Conservation (phyloP, 2,329 filamentous ascomycete species). For the Aspergillus hiratsukae region DNA sequence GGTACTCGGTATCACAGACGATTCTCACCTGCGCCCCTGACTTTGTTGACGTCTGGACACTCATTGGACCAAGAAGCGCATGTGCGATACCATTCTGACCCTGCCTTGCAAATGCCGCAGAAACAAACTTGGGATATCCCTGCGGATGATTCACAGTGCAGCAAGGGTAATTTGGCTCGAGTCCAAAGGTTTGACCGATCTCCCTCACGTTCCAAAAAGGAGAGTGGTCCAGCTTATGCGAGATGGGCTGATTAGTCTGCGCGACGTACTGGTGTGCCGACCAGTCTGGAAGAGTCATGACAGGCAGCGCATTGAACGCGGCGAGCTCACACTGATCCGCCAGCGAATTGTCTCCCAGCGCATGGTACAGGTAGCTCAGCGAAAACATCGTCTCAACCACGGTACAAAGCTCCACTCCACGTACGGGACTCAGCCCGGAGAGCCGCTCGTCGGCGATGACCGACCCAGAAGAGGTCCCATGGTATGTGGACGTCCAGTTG, state of each 20-base stretch:
- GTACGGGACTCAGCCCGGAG: slow-evolving; percentile 40
- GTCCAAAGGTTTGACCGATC: slow-evolving; percentile 46
- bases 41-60: slow-evolving; percentile 28
- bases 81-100: slow-evolving; percentile 47
- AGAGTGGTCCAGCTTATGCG: slow-evolving; percentile 37
- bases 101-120: slow-evolving; percentile 44
- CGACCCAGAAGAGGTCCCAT: slow-evolving; percentile 45
- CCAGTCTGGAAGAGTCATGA: slow-evolving; percentile 49
- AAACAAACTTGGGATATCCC: slow-evolving; percentile 53
- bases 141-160: slow-evolving; percentile 58
- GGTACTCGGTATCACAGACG: slow-evolving; percentile 48
- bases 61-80: slow-evolving; percentile 46
- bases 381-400: slow-evolving; percentile 52
- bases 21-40: slow-evolving; percentile 37
- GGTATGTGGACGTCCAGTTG: slow-evolving; percentile 47
- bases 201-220: slow-evolving; percentile 49
- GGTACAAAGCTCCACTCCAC: slow-evolving; percentile 49
- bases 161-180: slow-evolving; percentile 51
- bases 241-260: slow-evolving; percentile 51
- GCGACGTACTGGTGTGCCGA: slow-evolving; percentile 56
- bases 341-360: slow-evolving; percentile 43
- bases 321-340: slow-evolving; percentile 51
- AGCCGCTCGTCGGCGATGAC: slow-evolving; percentile 50
- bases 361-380: slow-evolving; percentile 48
- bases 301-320: slow-evolving; percentile 54